Evolutionary conservation across 805 yeast species (phyloP).

Genomic region (Trichomonascus vanleenenianus): DNA sequence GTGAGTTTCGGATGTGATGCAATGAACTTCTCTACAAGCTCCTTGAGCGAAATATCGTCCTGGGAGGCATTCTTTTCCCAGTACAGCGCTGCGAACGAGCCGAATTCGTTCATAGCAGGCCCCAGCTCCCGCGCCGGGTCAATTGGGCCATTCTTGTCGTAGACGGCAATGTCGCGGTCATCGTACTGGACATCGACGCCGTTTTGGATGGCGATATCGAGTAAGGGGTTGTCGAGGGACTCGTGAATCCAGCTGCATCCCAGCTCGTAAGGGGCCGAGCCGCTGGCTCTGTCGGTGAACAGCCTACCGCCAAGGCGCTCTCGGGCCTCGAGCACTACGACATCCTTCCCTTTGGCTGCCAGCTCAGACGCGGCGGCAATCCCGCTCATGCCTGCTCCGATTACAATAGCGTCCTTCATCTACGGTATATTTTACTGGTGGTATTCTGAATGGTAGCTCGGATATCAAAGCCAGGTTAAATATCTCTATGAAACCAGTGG

Average conservation of each 20-base stretch:
- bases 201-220: conserved; percentile 24
- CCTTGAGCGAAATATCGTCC: conserved; percentile 6
- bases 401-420: conserved; percentile 33
- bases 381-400: conserved; percentile 79
- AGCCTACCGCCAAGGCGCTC: conserved; percentile 63
- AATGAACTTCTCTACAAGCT: conserved; percentile 8
- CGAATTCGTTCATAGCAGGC: conserved; percentile 8
- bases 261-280: conserved; percentile 42
- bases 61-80: conserved; percentile 3
- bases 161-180: conserved; percentile 1
- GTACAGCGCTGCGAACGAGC: conserved; percentile 8
- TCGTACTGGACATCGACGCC: conserved; percentile 8
- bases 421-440: background rate
- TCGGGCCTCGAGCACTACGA: conserved; percentile 56
- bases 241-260: conserved; percentile 89
- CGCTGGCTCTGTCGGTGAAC: conserved; percentile 34
- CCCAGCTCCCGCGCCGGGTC: conserved; percentile 6
- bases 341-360: conserved; percentile 35
- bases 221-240: conserved; percentile 52
- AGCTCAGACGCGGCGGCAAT: conserved; percentile 60
- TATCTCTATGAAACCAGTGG: too few species aligned
- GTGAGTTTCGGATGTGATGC: conserved; percentile 4
- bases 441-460: too few species aligned
- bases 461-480: too few species aligned
- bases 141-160: conserved; percentile 6